These are phyloP conservation scores for Hypoxylon sp. DNA, from an alignment of 2,329 filamentous ascomycete genomes.

Conservation along the genomic window DNA sequence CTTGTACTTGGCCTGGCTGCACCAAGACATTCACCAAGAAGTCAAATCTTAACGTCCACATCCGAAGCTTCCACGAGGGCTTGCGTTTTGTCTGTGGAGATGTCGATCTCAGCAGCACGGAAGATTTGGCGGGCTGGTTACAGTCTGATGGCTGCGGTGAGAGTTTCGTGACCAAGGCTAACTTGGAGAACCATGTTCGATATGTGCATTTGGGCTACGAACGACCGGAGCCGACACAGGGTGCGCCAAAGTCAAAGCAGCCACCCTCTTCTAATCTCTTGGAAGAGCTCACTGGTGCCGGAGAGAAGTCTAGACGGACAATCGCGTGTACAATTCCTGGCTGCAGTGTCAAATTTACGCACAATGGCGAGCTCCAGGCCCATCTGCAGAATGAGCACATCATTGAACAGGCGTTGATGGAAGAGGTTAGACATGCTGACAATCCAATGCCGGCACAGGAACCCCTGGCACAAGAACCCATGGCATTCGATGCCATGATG, in stretches of 20 bases:
- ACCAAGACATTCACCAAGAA: conserved; percentile 82
- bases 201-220: conserved; percentile 79
- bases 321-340: conserved; percentile 59
- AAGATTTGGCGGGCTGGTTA: conserved; percentile 74
- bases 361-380: conserved; percentile 63
- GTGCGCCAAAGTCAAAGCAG: conserved; percentile 43
- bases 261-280: conserved; percentile 53
- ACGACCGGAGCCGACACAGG: conserved; percentile 55
- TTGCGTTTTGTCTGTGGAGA: conserved; percentile 83
- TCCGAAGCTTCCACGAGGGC: conserved; percentile 82
- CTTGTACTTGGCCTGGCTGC: conserved; percentile 78
- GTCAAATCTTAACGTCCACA: conserved; percentile 85
- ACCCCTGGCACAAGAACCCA: too few species aligned
- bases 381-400: conserved; percentile 57
- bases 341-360: conserved; percentile 63
- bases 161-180: conserved; percentile 80
- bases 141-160: conserved; percentile 78
- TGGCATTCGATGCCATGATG: conserved; percentile 24
- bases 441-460: not conserved
- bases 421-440: conserved; percentile 14
- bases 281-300: conserved; percentile 59
- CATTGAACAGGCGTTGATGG: conserved; percentile 42
- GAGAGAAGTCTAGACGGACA: conserved; percentile 58
- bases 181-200: conserved; percentile 86
- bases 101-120: conserved; percentile 69